Evolutionary conservation across 768 basidiomycete genomes (phyloP), one percentile per base, ranked within the genome.

Genomic region (Leccinum subgranulosum): DNA sequence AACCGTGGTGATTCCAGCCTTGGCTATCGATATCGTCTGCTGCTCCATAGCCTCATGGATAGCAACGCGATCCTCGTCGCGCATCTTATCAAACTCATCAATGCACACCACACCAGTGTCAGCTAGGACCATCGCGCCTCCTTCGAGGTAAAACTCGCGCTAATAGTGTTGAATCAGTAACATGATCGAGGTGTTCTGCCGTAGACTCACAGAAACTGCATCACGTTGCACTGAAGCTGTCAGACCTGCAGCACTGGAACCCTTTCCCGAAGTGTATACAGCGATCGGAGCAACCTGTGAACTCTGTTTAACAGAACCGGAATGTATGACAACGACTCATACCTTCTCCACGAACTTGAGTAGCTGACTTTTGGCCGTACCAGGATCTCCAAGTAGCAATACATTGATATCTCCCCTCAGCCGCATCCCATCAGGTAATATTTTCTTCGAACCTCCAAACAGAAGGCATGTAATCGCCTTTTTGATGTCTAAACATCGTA

Each of bases 21-120:
- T 98, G 17, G 96, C 96, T 61, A 99, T 98, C 2, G 97, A 98
- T 64, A 99, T 98, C 0, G 97, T 99, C 68, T 98, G 96, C 69
- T 99, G 97, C 68, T 99, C 97, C 97, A 99, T 99, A 14, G 96
- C 97, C 76, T 98, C 97, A 74, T 98, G 97, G 58, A 98, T 98
- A 0, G 97, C 97, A 5, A 98, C 97, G 55, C 97, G 86, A 71
- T 99, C 97, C 73, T 98, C 96, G 64, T 99, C 97, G 39, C 96
- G 81, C 97, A 99, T 99, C 78, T 99, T 99, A 76, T 99, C 97
- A 66, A 99, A 99, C 72, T 99, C 97, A 66, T 99, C 97, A 68
- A 99, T 99, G 68, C 97, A 98, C 39, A 98, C 97, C 14, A 99
- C 95, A 28, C 97, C 97, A 12, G 92, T 92, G 70, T 99, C 97